phyloP scores from a whole-genome alignment of 257 asterid species.

The Echium plantagineum region DNA sequence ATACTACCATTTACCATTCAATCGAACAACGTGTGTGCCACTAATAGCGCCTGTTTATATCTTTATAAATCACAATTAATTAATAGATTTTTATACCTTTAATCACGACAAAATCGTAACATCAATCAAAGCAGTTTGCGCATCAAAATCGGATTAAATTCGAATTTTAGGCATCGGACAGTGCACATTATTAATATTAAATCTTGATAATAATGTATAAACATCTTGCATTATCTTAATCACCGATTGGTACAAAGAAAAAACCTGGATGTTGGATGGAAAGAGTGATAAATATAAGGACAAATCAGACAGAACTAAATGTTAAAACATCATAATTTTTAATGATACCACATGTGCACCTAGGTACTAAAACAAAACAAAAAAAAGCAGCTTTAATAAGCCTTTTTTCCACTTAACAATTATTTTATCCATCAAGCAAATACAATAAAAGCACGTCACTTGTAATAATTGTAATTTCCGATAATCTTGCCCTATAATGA shows the following conservation, averaged over 20 bases:
- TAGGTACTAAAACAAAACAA: not conserved
- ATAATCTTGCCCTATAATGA: too few species aligned
- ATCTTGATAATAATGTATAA: not conserved
- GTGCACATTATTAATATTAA: not conserved
- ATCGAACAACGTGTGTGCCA: too few species aligned
- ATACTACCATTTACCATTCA: too few species aligned
- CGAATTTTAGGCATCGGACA: not conserved
- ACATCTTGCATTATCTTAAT: too few species aligned
- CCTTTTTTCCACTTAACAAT: not conserved
- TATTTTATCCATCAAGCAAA: not conserved
- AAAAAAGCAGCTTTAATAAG: not conserved
- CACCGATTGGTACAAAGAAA: too few species aligned
- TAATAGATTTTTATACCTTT: too few species aligned
- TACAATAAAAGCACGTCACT: not conserved
- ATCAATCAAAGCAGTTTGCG: too few species aligned
- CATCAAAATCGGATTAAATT: not conserved
- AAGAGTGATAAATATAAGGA: not conserved
- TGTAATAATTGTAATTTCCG: too few species aligned
- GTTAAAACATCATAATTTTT: not conserved
- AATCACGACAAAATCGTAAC: too few species aligned
- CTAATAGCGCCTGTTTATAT: too few species aligned
- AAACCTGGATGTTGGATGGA: not conserved
- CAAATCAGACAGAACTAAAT: not conserved
- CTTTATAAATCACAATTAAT: too few species aligned
- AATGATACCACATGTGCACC: not conserved